Evolutionary conservation across 768 basidiomycete genomes (phyloP), one percentile per base, ranked within the genome.

Genomic region (Macrolepiota dolichaula): DNA sequence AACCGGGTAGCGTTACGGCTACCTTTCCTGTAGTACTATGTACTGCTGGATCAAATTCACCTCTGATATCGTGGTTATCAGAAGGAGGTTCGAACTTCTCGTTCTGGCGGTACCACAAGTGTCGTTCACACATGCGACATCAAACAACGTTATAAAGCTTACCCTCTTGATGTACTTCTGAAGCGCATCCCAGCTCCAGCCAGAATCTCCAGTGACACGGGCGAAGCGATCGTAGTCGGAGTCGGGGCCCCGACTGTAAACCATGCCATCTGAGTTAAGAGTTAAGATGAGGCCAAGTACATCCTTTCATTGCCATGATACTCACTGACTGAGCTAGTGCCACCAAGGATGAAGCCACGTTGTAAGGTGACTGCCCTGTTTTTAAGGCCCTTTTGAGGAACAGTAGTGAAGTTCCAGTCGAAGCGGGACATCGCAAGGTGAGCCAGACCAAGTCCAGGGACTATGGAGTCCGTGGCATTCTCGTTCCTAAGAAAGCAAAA

Each of bases 121-220:
- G 9, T 12, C 12, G 25, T 49, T 11, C 10, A 3, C 22, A 49
- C 13, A 12, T 53, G n/a, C 69, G 72, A 22, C 65, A 66, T 6
- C 19, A 4, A 32, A 5, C 17, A 9, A 19, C 38, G 11, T 3
- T 40, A 17, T 9, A 37, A 55, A n/a, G 53, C 57, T 25, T 29
- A 67, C 70, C 65, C 67, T 71, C 19, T 51, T 25, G 29, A 69
- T 62, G 52, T 70, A 73, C 5, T 64, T 67, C 24, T 69, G 63
- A 15, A 76, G 61, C 9, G 57, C 63, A 11, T 74, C 64, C 75
- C 75, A 76, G 12, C 71, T 70, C 75, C 74, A 76, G 0, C 72
- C 71, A 2, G 59, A 40, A 58, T 76, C 76, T 11, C 69, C 68
- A 7, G 71, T 70, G 1, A 72, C 62, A 17, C 38, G 51, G 11